Percentiles rank a stretch among this genome's conserved stretches.
Conservation (phyloP, 805 yeast species). For the Ogataea pignaliae region DNA sequence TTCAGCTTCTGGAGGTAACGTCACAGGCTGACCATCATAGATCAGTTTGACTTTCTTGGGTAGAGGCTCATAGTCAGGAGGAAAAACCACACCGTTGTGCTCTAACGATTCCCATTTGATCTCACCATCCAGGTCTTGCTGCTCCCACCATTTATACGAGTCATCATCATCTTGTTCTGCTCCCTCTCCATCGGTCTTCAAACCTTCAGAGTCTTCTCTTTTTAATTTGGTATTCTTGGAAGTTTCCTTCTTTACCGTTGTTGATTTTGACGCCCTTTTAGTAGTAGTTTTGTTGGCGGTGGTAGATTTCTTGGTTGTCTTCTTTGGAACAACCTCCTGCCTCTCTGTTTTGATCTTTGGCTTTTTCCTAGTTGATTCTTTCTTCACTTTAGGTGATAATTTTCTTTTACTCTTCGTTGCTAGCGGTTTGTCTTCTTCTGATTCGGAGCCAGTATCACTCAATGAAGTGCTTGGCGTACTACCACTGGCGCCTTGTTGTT, state of each 20-base stretch:
- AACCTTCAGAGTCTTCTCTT: constrained; percentile 15
- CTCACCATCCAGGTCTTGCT: constrained; percentile 64
- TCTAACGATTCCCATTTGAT: constrained; percentile 82
- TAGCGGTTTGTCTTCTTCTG: no score
- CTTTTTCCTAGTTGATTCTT: constrained; percentile 7
- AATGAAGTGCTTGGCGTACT: no score
- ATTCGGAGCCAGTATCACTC: no score
- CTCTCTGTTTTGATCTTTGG: not conserved
- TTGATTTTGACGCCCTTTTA: constrained; percentile 2
- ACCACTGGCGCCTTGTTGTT: no score
- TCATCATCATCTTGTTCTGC: constrained; percentile 54
- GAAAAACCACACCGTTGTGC: constrained; percentile 90
- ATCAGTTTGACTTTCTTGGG: constrained; percentile 72
- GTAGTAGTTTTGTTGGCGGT: constrained; percentile 3
- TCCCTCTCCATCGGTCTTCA: constrained; percentile 22
- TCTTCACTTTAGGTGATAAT: constrained; percentile 9
- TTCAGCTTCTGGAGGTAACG: constrained; percentile 77
- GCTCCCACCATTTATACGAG: constrained; percentile 81
- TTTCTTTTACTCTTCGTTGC: constrained; percentile 7
- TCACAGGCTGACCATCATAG: constrained; percentile 74
- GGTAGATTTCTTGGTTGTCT: not conserved
- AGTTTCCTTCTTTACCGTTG: constrained; percentile 4
- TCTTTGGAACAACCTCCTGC: not conserved
- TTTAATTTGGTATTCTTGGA: constrained; percentile 12
- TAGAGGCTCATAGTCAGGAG: constrained; percentile 85